A percentile compares a stretch with the other conserved stretches of the same genome.
These are phyloP conservation scores for Leccinum pachyderme DNA, from an alignment of 1,284 basidiomycete species.

Conservation along the genomic window DNA sequence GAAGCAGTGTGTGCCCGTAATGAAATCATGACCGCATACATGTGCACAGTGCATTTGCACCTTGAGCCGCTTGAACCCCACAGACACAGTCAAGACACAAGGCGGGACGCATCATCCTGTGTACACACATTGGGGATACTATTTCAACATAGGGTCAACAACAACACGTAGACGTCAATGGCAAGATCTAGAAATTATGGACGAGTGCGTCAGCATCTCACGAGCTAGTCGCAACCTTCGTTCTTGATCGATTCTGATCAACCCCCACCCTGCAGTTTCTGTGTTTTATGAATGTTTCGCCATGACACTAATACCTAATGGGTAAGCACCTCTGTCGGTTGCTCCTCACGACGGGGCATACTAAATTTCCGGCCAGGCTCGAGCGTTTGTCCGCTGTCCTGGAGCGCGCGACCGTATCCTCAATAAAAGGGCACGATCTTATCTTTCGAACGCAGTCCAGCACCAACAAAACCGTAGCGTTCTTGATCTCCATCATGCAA, in stretches of 20 bases:
- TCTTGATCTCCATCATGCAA: constrained; percentile 81
- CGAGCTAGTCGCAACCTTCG: background rate
- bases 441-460: constrained; percentile 98
- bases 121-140: too few relatives aligned
- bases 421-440: constrained; percentile 96
- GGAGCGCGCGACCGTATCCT: constrained; percentile 94
- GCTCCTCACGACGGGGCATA: background rate
- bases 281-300: constrained; percentile 87
- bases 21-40: too few relatives aligned
- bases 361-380: constrained; percentile 55
- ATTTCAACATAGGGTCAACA: too few relatives aligned
- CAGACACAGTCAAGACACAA: too few relatives aligned
- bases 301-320: constrained; percentile 98
- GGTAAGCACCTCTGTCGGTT: constrained; percentile 48
- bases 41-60: too few relatives aligned
- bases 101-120: too few relatives aligned
- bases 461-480: constrained; percentile 92
- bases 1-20: too few relatives aligned
- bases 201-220: constrained; percentile 60
- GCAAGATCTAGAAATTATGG: constrained; percentile 89
- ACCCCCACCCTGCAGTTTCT: constrained; percentile 60
- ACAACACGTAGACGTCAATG: too few relatives aligned
- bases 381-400: constrained; percentile 99
- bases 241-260: constrained; percentile 3
- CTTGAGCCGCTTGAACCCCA: too few relatives aligned